Base-by-base conservation (phyloP, 2,329 filamentous ascomycete genomes). In the Sphaerulina vaccinii region DNA sequence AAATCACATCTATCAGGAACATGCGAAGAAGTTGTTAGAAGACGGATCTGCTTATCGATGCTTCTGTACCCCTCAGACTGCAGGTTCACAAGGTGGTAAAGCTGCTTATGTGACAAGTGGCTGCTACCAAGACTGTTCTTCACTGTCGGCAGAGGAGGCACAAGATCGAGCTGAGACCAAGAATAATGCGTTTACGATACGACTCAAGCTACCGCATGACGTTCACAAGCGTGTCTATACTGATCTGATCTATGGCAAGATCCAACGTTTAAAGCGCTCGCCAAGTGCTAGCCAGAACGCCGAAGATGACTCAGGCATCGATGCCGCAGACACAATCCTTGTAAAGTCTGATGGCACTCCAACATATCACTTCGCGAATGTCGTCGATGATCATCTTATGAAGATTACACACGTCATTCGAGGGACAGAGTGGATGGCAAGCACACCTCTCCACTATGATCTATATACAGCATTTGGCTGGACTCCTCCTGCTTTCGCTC, bases 341-440 rank as follows among this genome's bases (percentile, higher is more conserved):
- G 75, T 96, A 54, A 99, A 99, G 70, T 86, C 85, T 0, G 93
- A 99, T 67, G 91, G 90, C 0, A 87, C 87, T 58, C 93, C 93
- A 0, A 99, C 95, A 0, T 99, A 99, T 66, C 93, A 99, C 70
- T 85, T 99, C 55, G 93, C 93, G 3, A 99, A 97, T 65, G 92
- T 99, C 7, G 86, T 99, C 3, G 93, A 99, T 66, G 93, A 99
- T 65, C 89, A 96, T 69, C 77, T 87, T 54, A 99, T 99, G 93
- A 75, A 88, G 54, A 95, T 99, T 60, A 96, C 91, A 0, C 92
- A 97, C 70, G 93, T 99, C 11, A 88, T 99, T 52, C 85, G 93
- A 36, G 93, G 92, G 47, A 86, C 87, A 79, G 93, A 99, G 80
- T 99, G 93, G 93, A 87, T 99, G 73, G 83, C 92, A 27, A 96